A percentile compares a stretch with the other conserved stretches of the same genome.
These are phyloP conservation scores for Nicotiana attenuata DNA, from an alignment of 257 asterid genomes.

Conservation along the genomic window DNA sequence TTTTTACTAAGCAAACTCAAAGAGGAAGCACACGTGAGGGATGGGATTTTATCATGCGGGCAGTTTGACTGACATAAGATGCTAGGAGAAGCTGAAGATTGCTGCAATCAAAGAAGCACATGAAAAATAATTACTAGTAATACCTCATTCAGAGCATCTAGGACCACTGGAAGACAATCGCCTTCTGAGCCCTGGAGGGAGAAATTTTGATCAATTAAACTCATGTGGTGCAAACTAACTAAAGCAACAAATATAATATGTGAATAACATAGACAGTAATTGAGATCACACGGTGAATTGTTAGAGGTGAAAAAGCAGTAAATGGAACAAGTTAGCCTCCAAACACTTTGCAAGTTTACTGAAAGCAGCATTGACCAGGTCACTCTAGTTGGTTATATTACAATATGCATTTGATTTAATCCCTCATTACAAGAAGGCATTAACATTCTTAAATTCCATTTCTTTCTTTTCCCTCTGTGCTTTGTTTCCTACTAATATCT, in stretches of 20 bases:
- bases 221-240: slow-evolving; percentile 9
- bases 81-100: background rate
- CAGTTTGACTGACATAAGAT: background rate
- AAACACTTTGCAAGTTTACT: background rate
- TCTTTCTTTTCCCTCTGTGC: background rate
- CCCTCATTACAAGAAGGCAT: background rate
- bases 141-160: slow-evolving; percentile 98
- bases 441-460: background rate
- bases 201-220: slow-evolving; percentile 17
- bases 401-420: background rate
- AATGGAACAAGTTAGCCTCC: background rate
- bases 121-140: background rate
- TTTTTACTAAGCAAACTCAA: background rate
- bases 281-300: background rate
- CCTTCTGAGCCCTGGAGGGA: slow-evolving; percentile 77
- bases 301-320: background rate
- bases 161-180: slow-evolving; percentile 87
- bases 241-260: background rate
- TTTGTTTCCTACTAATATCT: background rate
- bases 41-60: background rate
- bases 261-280: background rate
- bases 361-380: background rate
- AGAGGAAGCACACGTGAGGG: background rate
- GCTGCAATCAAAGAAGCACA: background rate
- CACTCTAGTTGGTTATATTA: background rate